Percentiles rank a stretch among this genome's conserved stretches.
Conservation (phyloP, 225 moss, liverwort and hornwort species). For the Straminergon stramineum region DNA sequence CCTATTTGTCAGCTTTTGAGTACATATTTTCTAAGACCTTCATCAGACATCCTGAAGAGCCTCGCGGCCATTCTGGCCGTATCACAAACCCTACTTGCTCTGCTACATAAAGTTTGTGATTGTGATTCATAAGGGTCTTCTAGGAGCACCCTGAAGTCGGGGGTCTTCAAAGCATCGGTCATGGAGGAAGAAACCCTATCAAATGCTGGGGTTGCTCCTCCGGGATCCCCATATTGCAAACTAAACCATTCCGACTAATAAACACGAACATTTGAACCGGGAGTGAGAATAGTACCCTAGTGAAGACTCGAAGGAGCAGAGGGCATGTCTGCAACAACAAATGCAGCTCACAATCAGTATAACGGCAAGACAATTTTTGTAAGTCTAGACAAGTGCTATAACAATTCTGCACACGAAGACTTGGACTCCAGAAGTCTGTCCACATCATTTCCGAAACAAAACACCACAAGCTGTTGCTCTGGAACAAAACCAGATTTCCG, state of each 20-base stretch:
- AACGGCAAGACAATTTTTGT: background rate
- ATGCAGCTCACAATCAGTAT: background rate
- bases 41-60: background rate
- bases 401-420: background rate
- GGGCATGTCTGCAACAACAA: slow-evolving; percentile 78
- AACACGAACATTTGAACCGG: background rate
- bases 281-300: slow-evolving; percentile 47
- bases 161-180: background rate
- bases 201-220: background rate
- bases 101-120: background rate
- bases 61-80: background rate
- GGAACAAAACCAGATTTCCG: background rate
- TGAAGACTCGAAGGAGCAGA: slow-evolving; percentile 94
- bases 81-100: background rate
- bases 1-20: background rate
- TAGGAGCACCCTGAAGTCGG: background rate
- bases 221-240: background rate
- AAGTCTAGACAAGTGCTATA: background rate
- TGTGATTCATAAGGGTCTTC: background rate
- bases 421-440: background rate
- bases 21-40: no score
- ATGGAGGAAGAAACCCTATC: background rate
- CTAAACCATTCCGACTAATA: background rate
- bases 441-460: background rate
- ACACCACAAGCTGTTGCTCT: background rate